Conservation (phyloP, 768 basidiomycete species). For the Melanogaster broomeanus region DNA sequence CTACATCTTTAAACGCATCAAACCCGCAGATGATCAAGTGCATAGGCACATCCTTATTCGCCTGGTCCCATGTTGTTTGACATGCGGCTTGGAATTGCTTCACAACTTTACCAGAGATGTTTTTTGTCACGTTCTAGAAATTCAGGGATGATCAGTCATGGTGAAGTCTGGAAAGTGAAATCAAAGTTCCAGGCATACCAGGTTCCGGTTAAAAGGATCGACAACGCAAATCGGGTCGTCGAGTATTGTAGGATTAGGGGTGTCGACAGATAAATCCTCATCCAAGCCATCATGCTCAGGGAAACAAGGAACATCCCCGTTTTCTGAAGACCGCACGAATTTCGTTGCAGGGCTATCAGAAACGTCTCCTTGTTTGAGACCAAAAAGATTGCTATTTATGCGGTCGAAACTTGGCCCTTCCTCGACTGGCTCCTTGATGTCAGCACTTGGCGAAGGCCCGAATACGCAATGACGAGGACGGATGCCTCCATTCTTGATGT, state of each 20-base stretch:
- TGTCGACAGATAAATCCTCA: background rate
- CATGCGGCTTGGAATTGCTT: slow-evolving; percentile 4
- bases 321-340: background rate
- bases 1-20: background rate
- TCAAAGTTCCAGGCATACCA: slow-evolving; percentile 26
- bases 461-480: slow-evolving; percentile 16
- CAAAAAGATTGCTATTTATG: background rate
- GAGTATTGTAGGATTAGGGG: background rate
- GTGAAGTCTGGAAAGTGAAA: background rate
- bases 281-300: background rate
- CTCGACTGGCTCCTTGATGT: background rate
- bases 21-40: slow-evolving; percentile 46
- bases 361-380: background rate
- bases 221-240: slow-evolving; percentile 27
- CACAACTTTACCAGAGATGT: slow-evolving; percentile 1
- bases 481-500: slow-evolving; percentile 45
- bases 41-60: slow-evolving; percentile 93
- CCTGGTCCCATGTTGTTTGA: slow-evolving; percentile 54
- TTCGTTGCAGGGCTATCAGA: background rate
- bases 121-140: slow-evolving; percentile 24
- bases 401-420: background rate
- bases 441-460: background rate
- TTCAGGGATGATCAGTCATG: background rate
- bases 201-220: slow-evolving; percentile 44
- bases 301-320: background rate